Evolutionary conservation across 768 basidiomycete genomes (phyloP).

Genomic region (Steccherinum ochraceum): DNA sequence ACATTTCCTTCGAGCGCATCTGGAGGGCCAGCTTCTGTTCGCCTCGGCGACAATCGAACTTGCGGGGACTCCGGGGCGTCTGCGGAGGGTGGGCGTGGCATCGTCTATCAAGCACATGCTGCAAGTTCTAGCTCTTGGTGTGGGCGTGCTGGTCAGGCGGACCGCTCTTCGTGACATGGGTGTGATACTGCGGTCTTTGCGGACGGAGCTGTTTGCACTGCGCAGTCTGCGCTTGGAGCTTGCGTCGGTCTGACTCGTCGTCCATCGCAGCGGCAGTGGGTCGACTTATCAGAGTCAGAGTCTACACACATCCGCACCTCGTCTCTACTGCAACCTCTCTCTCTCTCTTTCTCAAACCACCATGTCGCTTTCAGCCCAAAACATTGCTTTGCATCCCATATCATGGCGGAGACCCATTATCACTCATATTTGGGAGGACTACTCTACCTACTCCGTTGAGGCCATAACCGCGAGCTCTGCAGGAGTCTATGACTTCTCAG

Average conservation of each 20-base stretch:
- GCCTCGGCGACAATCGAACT: neutral
- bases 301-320: too few relatives aligned
- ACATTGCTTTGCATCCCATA: neutral
- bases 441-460: slow-evolving; percentile 6
- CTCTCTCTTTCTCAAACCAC: too few relatives aligned
- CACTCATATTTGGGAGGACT: slow-evolving; percentile 2
- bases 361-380: neutral
- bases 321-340: too few relatives aligned
- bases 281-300: too few relatives aligned
- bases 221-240: neutral
- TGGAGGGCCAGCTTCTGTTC: neutral
- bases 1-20: too few relatives aligned
- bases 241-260: neutral
- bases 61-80: too few relatives aligned
- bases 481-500: slow-evolving; percentile 5
- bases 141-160: neutral
- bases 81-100: too few relatives aligned
- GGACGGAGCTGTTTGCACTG: neutral
- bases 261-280: too few relatives aligned
- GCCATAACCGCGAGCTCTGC: neutral
- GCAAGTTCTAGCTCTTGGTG: neutral
- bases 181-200: neutral
- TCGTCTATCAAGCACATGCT: neutral
- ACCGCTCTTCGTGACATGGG: too few relatives aligned
- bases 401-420: neutral